Conservation (phyloP, 768 basidiomycete species). For the Rhizopogon salebrosus region DNA sequence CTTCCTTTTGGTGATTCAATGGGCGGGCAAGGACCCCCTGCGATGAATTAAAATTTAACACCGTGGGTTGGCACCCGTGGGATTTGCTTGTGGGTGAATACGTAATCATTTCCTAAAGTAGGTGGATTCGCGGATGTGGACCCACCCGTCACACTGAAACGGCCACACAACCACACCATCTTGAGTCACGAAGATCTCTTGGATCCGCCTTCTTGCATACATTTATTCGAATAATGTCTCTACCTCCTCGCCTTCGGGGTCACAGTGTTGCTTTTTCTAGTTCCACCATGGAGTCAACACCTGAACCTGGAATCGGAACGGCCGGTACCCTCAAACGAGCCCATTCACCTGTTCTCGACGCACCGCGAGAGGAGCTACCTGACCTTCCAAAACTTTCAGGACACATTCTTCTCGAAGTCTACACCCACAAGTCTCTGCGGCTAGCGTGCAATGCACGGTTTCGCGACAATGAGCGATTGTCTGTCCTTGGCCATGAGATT, state of each 20-base stretch:
- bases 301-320: slow-evolving; percentile 18
- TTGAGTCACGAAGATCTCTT: not conserved
- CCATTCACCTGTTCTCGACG: slow-evolving; percentile 21
- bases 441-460: slow-evolving; percentile 36
- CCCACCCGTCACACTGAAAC: not conserved
- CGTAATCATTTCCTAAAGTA: not conserved
- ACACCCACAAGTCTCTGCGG: slow-evolving; percentile 62
- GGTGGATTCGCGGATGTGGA: not conserved
- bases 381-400: slow-evolving; percentile 45
- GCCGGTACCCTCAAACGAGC: slow-evolving; percentile 33
- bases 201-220: not conserved
- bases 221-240: slow-evolving; percentile 23
- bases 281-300: slow-evolving; percentile 28
- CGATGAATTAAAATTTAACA: too few species aligned
- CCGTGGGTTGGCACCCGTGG: too few species aligned
- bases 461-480: slow-evolving; percentile 54
- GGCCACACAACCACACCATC: not conserved
- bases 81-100: not conserved
- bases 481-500: slow-evolving; percentile 43
- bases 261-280: slow-evolving; percentile 28
- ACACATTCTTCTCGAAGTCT: slow-evolving; percentile 61
- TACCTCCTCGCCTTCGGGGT: slow-evolving; percentile 31
- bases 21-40: too few species aligned
- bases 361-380: slow-evolving; percentile 28
- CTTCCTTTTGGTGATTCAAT: too few species aligned